These are phyloP conservation scores for Cercophora sp. DNA, from an alignment of 495 filamentous ascomycete species.

Conservation along the genomic window DNA sequence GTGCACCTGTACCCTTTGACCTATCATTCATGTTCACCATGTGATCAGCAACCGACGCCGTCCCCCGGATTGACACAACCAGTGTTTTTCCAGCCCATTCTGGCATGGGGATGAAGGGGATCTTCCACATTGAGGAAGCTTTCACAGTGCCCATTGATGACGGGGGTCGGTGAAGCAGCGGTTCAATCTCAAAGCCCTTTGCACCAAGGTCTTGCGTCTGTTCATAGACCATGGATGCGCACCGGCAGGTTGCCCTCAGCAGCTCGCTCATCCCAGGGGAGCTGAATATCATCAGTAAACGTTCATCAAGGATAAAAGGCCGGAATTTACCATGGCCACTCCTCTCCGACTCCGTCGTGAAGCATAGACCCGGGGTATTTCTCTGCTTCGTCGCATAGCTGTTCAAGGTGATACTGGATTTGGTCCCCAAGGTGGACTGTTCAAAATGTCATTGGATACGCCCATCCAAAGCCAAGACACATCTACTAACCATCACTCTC, in stretches of 20 bases:
- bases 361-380: constrained; percentile 1
- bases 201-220: constrained; percentile 2
- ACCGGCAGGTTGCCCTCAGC: constrained; percentile 5
- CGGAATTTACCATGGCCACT: constrained; percentile 9
- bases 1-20: neutral
- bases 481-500: too few species aligned
- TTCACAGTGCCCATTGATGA: constrained; percentile 10
- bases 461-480: too few species aligned
- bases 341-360: neutral
- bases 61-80: constrained; percentile 4
- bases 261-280: constrained; percentile 7
- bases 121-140: constrained; percentile 12
- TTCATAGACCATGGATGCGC: constrained; percentile 9
- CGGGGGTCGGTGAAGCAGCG: constrained; percentile 5
- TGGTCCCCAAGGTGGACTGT: constrained; percentile 3
- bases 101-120: neutral
- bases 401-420: constrained; percentile 7
- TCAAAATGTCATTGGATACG: too few species aligned
- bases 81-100: constrained; percentile 10
- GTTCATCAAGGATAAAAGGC: neutral
- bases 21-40: constrained; percentile 13
- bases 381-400: neutral
- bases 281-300: neutral
- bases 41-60: constrained; percentile 5
- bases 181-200: constrained; percentile 5